phyloP scores from a whole-genome alignment of 768 basidiomycete genomes.

The Boletus sp. region DNA sequence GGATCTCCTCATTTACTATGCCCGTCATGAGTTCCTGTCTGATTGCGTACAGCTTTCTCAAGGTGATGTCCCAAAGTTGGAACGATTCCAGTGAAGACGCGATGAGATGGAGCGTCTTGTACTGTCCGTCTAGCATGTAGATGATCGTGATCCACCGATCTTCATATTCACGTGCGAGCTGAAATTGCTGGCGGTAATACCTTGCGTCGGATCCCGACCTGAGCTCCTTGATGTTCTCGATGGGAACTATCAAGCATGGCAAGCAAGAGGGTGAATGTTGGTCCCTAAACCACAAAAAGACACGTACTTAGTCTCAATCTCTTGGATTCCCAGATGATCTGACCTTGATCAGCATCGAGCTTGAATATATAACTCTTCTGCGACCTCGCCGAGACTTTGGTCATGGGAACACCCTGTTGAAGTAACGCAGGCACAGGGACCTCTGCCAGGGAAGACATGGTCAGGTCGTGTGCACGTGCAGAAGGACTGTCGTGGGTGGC shows the following conservation, averaged over 20 bases:
- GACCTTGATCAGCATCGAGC: constrained; percentile 77
- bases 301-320: constrained; percentile 60
- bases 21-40: constrained; percentile 71
- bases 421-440: constrained; percentile 55
- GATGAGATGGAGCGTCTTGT: constrained; percentile 85
- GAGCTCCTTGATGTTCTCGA: constrained; percentile 86
- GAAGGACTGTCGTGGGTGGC: neutral
- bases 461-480: neutral
- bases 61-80: constrained; percentile 58
- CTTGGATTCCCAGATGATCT: constrained; percentile 76
- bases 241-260: constrained; percentile 54
- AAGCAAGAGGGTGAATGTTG: neutral
- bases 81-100: constrained; percentile 64
- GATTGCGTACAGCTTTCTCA: constrained; percentile 60
- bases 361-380: constrained; percentile 68
- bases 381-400: constrained; percentile 78
- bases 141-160: constrained; percentile 82
- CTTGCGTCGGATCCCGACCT: constrained; percentile 68
- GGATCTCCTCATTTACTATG: constrained; percentile 56
- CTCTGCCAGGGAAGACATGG: constrained; percentile 30
- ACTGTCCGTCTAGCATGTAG: constrained; percentile 70
- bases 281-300: neutral
- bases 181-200: constrained; percentile 70
- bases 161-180: constrained; percentile 57
- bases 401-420: constrained; percentile 67